Conservation (phyloP, 2,329 filamentous ascomycete genomes). For the Westerdykella ornata region DNA sequence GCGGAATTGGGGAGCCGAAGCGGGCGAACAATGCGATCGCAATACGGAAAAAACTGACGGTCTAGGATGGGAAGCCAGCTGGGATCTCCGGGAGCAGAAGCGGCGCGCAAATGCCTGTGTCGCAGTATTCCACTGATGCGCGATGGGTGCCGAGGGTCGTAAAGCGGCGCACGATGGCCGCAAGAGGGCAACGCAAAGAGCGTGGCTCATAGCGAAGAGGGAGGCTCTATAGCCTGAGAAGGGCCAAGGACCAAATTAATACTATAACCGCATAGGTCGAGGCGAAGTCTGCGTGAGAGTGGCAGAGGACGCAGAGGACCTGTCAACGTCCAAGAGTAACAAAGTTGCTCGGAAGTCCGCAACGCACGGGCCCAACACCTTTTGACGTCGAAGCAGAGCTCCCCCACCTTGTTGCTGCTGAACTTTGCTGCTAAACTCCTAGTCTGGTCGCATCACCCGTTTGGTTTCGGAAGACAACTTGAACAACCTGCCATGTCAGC, state of each 20-base stretch:
- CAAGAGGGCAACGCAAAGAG: slow-evolving; percentile 27
- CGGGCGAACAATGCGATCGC: slow-evolving; percentile 7
- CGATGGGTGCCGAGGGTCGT: slow-evolving; percentile 16
- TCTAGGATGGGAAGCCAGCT: slow-evolving; percentile 5
- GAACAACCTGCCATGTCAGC: slow-evolving; percentile 51
- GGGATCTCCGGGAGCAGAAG: slow-evolving; percentile 17
- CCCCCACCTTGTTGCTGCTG: too few species aligned
- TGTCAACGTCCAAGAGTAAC: too few species aligned
- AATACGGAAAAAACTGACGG: slow-evolving; percentile 21
- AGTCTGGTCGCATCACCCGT: too few species aligned
- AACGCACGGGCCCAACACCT: too few species aligned
- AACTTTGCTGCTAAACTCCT: too few species aligned
- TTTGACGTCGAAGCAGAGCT: too few species aligned
- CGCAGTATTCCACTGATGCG: slow-evolving; percentile 14
- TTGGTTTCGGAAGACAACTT: too few species aligned
- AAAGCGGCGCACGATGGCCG: slow-evolving; percentile 13
- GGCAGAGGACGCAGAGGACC: too few species aligned
- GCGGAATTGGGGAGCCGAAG: slow-evolving; percentile 15
- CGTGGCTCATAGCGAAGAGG: slow-evolving; percentile 20
- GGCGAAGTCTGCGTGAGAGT: too few species aligned
- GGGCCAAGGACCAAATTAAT: too few species aligned
- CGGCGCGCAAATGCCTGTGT: slow-evolving; percentile 22
- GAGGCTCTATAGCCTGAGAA: neutral
- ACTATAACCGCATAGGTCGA: too few species aligned
- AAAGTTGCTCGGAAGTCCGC: too few species aligned